These are phyloP conservation scores for Leccinum rimulosum DNA, from an alignment of 768 basidiomycete genomes.

Conservation along the genomic window DNA sequence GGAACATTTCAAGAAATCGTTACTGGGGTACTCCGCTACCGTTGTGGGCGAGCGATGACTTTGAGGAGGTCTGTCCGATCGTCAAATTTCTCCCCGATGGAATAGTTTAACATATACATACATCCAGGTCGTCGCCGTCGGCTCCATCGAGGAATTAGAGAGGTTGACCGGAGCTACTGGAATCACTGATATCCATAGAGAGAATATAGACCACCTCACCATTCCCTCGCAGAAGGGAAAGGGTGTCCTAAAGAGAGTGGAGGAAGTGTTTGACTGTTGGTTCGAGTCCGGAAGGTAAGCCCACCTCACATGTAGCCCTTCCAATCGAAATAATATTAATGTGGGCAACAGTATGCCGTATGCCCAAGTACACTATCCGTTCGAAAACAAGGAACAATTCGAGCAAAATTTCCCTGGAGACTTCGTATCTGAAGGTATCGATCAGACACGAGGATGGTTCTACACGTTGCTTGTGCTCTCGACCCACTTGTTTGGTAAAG, in stretches of 20 bases:
- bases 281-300: conserved; percentile 96
- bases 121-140: conserved; percentile 72
- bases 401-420: conserved; percentile 88
- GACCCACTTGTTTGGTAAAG: conserved; percentile 90
- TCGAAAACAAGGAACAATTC: conserved; percentile 91
- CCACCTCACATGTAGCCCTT: not conserved
- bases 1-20: conserved; percentile 98
- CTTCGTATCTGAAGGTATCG: conserved; percentile 97
- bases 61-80: conserved; percentile 59
- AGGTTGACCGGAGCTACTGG: conserved; percentile 77
- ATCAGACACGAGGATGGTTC: conserved; percentile 99
- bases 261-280: conserved; percentile 99
- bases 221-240: conserved; percentile 91
- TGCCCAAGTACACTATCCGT: conserved; percentile 95
- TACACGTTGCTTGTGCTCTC: conserved; percentile 95
- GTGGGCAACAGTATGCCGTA: conserved; percentile 83
- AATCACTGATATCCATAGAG: conserved; percentile 88
- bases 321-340: conserved; percentile 1
- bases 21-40: conserved; percentile 99
- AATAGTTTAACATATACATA: conserved; percentile 1
- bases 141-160: conserved; percentile 88
- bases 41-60: conserved; percentile 92
- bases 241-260: conserved; percentile 82
- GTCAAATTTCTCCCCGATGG: not conserved
- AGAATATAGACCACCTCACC: conserved; percentile 93